Percentiles rank a stretch among this genome's conserved stretches.
These are phyloP conservation scores for Hirsutella thompsonii DNA, from an alignment of 2,329 filamentous ascomycete genomes.

Conservation along the genomic window DNA sequence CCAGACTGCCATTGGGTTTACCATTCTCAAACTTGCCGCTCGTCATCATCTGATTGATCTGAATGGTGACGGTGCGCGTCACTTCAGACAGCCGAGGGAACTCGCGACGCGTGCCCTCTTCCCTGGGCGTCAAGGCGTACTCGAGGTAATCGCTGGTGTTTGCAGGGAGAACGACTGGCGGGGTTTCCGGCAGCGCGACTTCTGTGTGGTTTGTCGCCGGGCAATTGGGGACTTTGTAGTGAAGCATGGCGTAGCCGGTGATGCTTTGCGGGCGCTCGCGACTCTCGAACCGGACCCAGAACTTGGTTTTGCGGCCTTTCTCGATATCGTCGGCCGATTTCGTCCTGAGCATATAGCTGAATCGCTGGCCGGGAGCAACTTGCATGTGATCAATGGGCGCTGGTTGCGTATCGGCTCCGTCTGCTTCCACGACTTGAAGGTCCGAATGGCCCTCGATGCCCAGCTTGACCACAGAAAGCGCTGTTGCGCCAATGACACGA, in stretches of 20 bases:
- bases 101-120: constrained; percentile 7
- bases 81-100: constrained; percentile 31
- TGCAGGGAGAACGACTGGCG: constrained; percentile 18
- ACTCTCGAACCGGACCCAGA: constrained; percentile 34
- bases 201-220: not conserved
- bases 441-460: constrained; percentile 43
- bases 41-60: constrained; percentile 25
- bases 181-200: constrained; percentile 1
- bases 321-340: constrained; percentile 33
- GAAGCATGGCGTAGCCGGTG: constrained; percentile 1
- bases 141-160: constrained; percentile 27
- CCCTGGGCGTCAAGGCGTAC: constrained; percentile 26
- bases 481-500: constrained; percentile 43
- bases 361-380: constrained; percentile 46
- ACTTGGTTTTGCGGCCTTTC: constrained; percentile 17
- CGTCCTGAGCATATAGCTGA: constrained; percentile 39
- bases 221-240: not conserved
- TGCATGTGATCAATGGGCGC: constrained; percentile 36
- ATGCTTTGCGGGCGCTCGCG: constrained; percentile 29
- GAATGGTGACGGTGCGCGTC: constrained; percentile 34
- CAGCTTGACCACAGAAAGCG: constrained; percentile 39
- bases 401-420: constrained; percentile 40
- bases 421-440: constrained; percentile 46
- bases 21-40: constrained; percentile 16
- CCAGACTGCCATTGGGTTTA: constrained; percentile 14